Evolutionary conservation across 345 rosid species (phyloP), one percentile per base, ranked within the genome.

Genomic region (Eucalyptus pumila): DNA sequence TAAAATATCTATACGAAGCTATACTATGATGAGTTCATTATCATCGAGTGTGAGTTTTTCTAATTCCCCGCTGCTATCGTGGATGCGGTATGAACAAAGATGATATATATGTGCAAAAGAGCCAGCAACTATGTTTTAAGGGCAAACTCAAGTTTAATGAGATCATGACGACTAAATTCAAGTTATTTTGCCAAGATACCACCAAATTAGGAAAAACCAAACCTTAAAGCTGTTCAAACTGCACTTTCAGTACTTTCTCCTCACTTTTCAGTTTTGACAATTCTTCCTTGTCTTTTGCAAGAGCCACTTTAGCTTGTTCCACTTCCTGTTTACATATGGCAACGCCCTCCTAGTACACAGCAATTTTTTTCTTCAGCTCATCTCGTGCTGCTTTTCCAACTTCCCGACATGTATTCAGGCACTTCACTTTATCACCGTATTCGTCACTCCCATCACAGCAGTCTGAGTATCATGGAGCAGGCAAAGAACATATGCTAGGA

Each of bases 391-490:
- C 96, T 95, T 95, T 96, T 48, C 99, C 99, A 89, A 96, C 96
- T 91, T 98, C 97, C 99, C 98, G 96, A 92, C 99, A 97, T 51
- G 97, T 94, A 91, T 97, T 96, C 72, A 90, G 89, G 90, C 99
- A 98, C 88, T 93, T 93, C 80, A 94, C 93, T 91, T 91, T 90
- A 87, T 97, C 96, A 88, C 92, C 96, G 91, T 98, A 96, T 91
- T 98, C 99, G 48, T 97, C 99, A 92, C 99, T 98, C 83, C 99
- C 99, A 88, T 98, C 99, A 91, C 99, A 98, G 91, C 99, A 97
- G 93, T 98, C 99, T 98, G 92, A 91, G 32, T 24, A 90, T 40
- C 85, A 86, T 42, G 83, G 42, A 50, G 47, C 27, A 23, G 32
- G 83, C 65, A 52, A 67, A 23, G 87, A 65, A 49, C 87, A 37